Base-by-base conservation (phyloP, 2,329 filamentous ascomycete species). In the Penicillium nordicum region DNA sequence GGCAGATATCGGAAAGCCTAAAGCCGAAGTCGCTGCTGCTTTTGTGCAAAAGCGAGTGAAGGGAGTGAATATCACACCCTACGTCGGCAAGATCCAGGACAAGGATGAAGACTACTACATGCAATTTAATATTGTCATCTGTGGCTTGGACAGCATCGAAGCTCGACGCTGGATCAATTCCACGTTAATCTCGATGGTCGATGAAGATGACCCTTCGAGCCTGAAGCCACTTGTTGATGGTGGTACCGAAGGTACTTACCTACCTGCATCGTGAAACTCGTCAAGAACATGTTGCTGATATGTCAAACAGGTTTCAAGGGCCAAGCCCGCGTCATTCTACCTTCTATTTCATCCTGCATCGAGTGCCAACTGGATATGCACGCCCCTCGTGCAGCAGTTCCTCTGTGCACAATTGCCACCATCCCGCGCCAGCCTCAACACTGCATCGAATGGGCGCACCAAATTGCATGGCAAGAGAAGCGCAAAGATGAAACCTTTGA, bases 321-420 rank as follows among this genome's bases (percentile, higher is more conserved):
- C 50, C 95, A 99, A 72, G 88, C 92, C 1, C 85, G 93, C 68
- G 93, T 99, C 57, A 89, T 99, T 57, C 80, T 97, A 23, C 94
- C 94, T 0, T 92, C 90, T 5, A 84, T 99, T 69, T 95, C 92
- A 18, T 96, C 92, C 23, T 99, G 94, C 72, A 95, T 99, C 68
- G 94, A 99, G 78, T 99, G 94, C 70, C 94, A 99, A 71, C 85
- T 99, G 29, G 94, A 97, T 72, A 97, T 99, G 89, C 92, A 97
- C 73, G 93, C 94, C 0, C 95, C 94, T n/a, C 85, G 93, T 51
- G 90, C 92, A n/a, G 92, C 94, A 14, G 93, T 99, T 0, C 94
- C 94, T 1, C 87, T 99, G 29, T 99, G 94, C 74, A 99, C 94
- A 4, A 87, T 99, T 56, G 94, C 94, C 16, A 95, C 91, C 18